Base-by-base conservation (phyloP, 805 yeast species). In the Sugiyamaella valdiviana region DNA sequence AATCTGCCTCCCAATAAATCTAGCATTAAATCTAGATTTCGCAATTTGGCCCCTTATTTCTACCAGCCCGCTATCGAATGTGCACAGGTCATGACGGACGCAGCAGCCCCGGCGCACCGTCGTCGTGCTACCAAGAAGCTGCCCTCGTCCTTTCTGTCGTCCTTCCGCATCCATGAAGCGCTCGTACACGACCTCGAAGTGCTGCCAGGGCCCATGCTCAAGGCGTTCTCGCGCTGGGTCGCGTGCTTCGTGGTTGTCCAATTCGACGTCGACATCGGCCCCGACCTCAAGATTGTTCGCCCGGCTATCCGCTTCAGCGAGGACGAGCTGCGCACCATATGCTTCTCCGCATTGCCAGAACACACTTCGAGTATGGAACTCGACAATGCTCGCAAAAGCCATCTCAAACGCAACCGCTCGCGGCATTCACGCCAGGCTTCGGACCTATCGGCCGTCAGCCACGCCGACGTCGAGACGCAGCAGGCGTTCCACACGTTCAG, bases 91-190 rank as follows among this genome's bases (percentile, higher is more conserved):
- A 26, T 26, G 32, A 26, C 32, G 7, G 32, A 26, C 10, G n/a
- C 32, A 6, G n/a, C 32, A 7, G 9, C 32, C 32, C 9, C 32
- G 32, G 32, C 32, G 9, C 32, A n/a, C 32, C 14, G n/a, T 2
- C 32, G 32, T 6, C 32, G 14, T 12, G 7, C 23, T 23, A 10
- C 26, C 15, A 46, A 37, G 39, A 42, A 47, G 49, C 46, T 56
- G 64, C 75, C 60, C 63, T 68, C 46, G 65, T 64, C 61, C 67
- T 73, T 58, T 77, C 62, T 54, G 70, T 65, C 53, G 65, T 69
- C 35, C 80, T 82, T 56, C 79, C 80, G 51, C 14, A 55, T 58
- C 55, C 61, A 59, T 40, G 60, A 59, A 42, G 43, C 52, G 17
- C 49, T 58, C 38, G 52, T 59, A 16, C 43, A 44, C 14, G 46